These are phyloP conservation scores for Lachancea cidri DNA, from an alignment of 805 yeast genomes.

Conservation along the genomic window DNA sequence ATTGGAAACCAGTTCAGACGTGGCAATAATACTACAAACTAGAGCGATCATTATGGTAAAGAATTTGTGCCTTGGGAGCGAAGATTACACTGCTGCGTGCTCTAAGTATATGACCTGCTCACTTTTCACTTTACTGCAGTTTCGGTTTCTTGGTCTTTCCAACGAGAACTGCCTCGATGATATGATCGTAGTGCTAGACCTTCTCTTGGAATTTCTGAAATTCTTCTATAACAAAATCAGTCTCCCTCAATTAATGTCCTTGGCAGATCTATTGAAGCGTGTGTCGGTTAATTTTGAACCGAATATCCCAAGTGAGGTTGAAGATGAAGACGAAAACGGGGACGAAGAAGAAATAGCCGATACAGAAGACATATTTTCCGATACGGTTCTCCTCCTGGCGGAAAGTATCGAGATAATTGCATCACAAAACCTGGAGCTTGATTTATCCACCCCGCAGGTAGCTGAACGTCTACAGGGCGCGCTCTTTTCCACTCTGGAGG, in stretches of 20 bases:
- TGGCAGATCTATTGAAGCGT: slow-evolving; percentile 8
- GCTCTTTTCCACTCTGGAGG: slow-evolving; percentile 16
- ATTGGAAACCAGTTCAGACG: slow-evolving; percentile 4
- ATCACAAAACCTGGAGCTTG: slow-evolving; percentile 10
- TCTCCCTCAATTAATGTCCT: slow-evolving; percentile 10
- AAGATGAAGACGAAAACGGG: slow-evolving; percentile 2
- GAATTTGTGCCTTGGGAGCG: slow-evolving; percentile 26
- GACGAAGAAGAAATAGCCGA: slow-evolving; percentile 16
- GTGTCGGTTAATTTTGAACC: background rate
- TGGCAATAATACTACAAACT: slow-evolving; percentile 7
- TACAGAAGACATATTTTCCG: slow-evolving; percentile 20
- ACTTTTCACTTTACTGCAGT: slow-evolving; percentile 13
- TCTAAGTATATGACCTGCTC: slow-evolving; percentile 15
- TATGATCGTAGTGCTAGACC: slow-evolving; percentile 11
- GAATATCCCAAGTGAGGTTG: background rate
- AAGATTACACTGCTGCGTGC: slow-evolving; percentile 13
- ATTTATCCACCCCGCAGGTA: slow-evolving; percentile 11
- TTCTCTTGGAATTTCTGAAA: slow-evolving; percentile 19
- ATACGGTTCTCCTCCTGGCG: slow-evolving; percentile 17
- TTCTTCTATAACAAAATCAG: slow-evolving; percentile 7
- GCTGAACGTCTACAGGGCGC: slow-evolving; percentile 14
- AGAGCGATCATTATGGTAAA: slow-evolving; percentile 25
- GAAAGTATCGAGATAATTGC: slow-evolving; percentile 20
- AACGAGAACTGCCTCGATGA: slow-evolving; percentile 1
- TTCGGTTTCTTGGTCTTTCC: background rate